phyloP scores from a whole-genome alignment of 441 rosid species.

The Adansonia grandidieri region DNA sequence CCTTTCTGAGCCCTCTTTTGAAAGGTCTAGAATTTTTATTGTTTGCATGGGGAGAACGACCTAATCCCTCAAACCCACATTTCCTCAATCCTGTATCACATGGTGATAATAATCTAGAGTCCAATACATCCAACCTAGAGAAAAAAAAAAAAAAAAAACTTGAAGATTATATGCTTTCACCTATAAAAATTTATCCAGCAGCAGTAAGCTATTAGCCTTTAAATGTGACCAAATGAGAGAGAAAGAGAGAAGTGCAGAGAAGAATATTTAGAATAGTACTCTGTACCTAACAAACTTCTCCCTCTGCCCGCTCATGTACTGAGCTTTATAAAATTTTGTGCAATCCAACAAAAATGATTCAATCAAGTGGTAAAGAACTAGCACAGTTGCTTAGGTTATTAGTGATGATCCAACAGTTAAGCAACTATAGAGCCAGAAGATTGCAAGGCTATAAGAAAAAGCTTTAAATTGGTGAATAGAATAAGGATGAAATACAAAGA shows the following conservation, averaged over 20 bases:
- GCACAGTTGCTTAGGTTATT: neutral
- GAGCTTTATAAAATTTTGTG: conserved; percentile 73
- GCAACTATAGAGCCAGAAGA: conserved; percentile 1
- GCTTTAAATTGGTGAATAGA: neutral
- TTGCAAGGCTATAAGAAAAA: neutral
- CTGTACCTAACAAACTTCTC: conserved; percentile 92
- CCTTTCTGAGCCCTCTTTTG: conserved; percentile 75
- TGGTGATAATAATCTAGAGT: conserved; percentile 72
- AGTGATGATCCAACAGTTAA: neutral
- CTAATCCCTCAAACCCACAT: conserved; percentile 77
- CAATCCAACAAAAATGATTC: conserved; percentile 25
- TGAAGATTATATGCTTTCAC: conserved; percentile 21
- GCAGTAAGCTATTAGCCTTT: neutral
- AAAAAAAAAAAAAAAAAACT: conserved; percentile 28
- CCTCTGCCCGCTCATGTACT: conserved; percentile 66
- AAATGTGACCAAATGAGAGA: neutral
- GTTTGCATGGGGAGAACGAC: conserved; percentile 49
- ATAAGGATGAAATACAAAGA: neutral
- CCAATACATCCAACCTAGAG: conserved; percentile 97
- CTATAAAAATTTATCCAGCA: neutral
- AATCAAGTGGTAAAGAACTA: conserved; percentile 11
- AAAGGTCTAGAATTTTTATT: conserved; percentile 68
- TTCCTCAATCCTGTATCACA: conserved; percentile 60
- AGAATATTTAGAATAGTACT: neutral
- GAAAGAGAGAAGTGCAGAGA: neutral